These are phyloP conservation scores for Byssoonygena ceratinophila DNA, from an alignment of 2,329 filamentous ascomycete species.

Conservation along the genomic window DNA sequence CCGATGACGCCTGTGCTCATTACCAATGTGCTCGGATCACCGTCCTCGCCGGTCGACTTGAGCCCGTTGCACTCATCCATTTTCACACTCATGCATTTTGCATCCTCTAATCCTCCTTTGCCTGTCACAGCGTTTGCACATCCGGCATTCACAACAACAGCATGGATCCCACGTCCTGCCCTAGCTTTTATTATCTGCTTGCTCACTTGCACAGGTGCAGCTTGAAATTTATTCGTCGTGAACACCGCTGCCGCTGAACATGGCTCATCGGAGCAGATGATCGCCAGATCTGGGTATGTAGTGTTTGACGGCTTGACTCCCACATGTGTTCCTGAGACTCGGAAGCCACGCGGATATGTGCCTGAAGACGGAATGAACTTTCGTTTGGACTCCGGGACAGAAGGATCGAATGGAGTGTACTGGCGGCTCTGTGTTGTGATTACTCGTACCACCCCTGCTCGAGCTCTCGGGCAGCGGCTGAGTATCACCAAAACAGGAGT, in stretches of 20 bases:
- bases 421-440: conserved; percentile 29
- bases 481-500: conserved; percentile 1
- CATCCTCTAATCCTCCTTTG: conserved; percentile 78
- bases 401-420: conserved; percentile 39
- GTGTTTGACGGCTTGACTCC: conserved; percentile 92
- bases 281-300: conserved; percentile 77
- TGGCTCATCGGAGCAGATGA: conserved; percentile 75
- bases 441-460: conserved; percentile 4
- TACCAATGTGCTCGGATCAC: conserved; percentile 61
- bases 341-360: conserved; percentile 83
- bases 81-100: conserved; percentile 65
- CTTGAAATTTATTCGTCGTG: conserved; percentile 97
- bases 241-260: conserved; percentile 87
- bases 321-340: conserved; percentile 74
- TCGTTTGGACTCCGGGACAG: conserved; percentile 66
- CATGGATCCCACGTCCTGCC: conserved; percentile 59
- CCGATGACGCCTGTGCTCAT: conserved; percentile 99
- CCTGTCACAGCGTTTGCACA: conserved; percentile 97
- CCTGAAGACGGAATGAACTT: conserved; percentile 81
- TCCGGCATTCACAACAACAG: conserved; percentile 86
- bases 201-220: conserved; percentile 83
- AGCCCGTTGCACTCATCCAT: conserved; percentile 58
- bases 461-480: background rate
- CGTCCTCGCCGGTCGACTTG: conserved; percentile 25
- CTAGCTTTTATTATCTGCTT: conserved; percentile 57